These are phyloP conservation scores for Camelina laxa DNA, from an alignment of 345 rosid species.

Conservation along the genomic window DNA sequence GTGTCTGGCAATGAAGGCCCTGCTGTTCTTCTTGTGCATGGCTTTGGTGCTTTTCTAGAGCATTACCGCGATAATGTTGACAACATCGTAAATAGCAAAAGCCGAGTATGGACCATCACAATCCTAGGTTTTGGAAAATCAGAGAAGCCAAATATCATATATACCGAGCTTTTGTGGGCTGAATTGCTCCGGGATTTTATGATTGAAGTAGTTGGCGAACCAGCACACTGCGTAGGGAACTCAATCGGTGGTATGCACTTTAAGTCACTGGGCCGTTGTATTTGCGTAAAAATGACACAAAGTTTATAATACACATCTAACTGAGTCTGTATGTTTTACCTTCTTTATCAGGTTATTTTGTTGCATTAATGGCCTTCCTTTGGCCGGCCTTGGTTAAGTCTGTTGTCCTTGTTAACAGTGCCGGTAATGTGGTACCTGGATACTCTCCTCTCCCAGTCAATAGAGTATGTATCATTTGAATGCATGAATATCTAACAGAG, in stretches of 20 bases:
- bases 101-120: constrained; percentile 79
- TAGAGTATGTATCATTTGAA: constrained; percentile 50
- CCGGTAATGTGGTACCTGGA: constrained; percentile 73
- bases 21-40: constrained; percentile 81
- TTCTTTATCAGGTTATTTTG: constrained; percentile 67
- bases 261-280: neutral
- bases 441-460: constrained; percentile 50
- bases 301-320: constrained; percentile 22
- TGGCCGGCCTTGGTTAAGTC: constrained; percentile 83
- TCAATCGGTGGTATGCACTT: constrained; percentile 78
- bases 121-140: constrained; percentile 89
- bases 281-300: neutral
- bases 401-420: constrained; percentile 71
- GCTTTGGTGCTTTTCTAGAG: constrained; percentile 94
- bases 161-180: constrained; percentile 89
- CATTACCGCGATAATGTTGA: constrained; percentile 78
- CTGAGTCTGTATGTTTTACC: constrained; percentile 22
- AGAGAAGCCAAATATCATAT: constrained; percentile 82
- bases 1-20: constrained; percentile 70
- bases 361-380: constrained; percentile 58
- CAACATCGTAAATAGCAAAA: constrained; percentile 57
- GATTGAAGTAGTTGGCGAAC: constrained; percentile 75
- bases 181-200: constrained; percentile 84
- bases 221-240: constrained; percentile 83
- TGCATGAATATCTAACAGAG: neutral